These are phyloP conservation scores for Aethionema arabicum DNA, from an alignment of 345 rosid genomes.

Conservation along the genomic window DNA sequence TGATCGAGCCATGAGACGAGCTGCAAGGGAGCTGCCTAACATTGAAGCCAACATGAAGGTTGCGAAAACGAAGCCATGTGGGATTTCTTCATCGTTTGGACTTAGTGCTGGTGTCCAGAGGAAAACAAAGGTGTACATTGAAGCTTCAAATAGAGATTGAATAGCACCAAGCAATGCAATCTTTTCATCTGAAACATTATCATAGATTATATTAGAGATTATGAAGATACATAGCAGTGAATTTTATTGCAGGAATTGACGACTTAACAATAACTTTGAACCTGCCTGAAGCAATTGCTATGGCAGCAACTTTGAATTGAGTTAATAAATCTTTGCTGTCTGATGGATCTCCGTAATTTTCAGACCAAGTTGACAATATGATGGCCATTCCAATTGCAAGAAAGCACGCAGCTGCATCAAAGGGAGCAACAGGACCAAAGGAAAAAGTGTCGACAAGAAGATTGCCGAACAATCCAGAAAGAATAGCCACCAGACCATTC, in stretches of 20 bases:
- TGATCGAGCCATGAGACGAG: conserved; percentile 77
- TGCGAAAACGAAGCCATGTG: conserved; percentile 96
- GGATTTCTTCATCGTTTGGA: conserved; percentile 87
- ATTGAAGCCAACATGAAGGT: conserved; percentile 97
- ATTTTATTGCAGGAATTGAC: conserved; percentile 6
- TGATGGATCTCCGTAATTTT: conserved; percentile 88
- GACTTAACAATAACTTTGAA: conserved; percentile 19
- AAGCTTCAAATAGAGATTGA: conserved; percentile 95
- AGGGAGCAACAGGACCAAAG: conserved; percentile 98
- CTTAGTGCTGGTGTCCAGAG: conserved; percentile 97
- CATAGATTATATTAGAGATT: conserved; percentile 9
- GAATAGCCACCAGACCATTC: conserved; percentile 88
- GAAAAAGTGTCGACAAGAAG: conserved; percentile 69
- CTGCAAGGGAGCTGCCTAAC: conserved; percentile 96
- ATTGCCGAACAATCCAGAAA: conserved; percentile 84
- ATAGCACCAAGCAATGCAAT: conserved; percentile 94
- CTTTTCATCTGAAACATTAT: conserved; percentile 67
- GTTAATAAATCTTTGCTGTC: conserved; percentile 85
- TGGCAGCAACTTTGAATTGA: conserved; percentile 91
- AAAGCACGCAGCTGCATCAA: conserved; percentile 94
- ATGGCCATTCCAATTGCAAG: conserved; percentile 90
- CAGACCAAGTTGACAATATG: conserved; percentile 79
- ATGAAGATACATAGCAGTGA: conserved; percentile 19
- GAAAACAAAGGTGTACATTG: conserved; percentile 98
- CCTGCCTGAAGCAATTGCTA: conserved; percentile 93